phyloP scores from a whole-genome alignment of 2,329 filamentous ascomycete genomes.

The Fusarium paranaense region DNA sequence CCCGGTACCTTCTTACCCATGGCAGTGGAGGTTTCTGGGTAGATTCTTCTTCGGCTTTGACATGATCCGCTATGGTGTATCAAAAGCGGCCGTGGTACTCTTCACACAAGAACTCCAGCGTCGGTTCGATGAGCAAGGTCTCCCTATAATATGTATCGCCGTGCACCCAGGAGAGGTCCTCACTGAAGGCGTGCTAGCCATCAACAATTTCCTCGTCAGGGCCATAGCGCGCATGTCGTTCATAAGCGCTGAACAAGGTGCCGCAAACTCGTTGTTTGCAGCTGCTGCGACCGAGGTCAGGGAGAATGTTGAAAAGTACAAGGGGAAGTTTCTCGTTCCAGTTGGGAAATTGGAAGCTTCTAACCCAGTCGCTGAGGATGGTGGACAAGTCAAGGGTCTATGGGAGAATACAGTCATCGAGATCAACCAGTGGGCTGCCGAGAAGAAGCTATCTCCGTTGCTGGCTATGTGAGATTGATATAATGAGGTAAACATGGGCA shows the following conservation, averaged over 20 bases:
- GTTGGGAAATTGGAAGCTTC: background rate
- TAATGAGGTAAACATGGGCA: background rate
- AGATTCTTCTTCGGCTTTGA: conserved; percentile 30
- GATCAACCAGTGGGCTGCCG: background rate
- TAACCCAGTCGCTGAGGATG: background rate
- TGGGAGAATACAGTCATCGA: conserved; percentile 7
- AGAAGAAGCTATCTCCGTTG: background rate
- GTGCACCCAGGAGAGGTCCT: conserved; percentile 14
- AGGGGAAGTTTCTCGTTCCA: conserved; percentile 4
- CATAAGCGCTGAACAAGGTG: conserved; percentile 2
- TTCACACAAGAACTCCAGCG: conserved; percentile 18
- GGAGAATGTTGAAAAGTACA: background rate
- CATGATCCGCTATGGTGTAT: conserved; percentile 36
- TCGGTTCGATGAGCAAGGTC: background rate
- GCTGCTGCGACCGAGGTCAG: conserved; percentile 7
- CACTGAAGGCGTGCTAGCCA: background rate
- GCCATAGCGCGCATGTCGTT: background rate
- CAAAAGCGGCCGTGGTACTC: conserved; percentile 4
- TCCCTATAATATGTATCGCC: background rate
- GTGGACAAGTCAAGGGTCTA: background rate
- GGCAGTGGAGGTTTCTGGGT: conserved; percentile 13
- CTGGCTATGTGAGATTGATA: background rate
- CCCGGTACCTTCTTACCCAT: conserved; percentile 21
- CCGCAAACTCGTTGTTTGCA: conserved; percentile 6
- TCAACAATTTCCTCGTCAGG: background rate